Conservation (phyloP, 1,139 yeast species). For the Dujonia santamariae region DNA sequence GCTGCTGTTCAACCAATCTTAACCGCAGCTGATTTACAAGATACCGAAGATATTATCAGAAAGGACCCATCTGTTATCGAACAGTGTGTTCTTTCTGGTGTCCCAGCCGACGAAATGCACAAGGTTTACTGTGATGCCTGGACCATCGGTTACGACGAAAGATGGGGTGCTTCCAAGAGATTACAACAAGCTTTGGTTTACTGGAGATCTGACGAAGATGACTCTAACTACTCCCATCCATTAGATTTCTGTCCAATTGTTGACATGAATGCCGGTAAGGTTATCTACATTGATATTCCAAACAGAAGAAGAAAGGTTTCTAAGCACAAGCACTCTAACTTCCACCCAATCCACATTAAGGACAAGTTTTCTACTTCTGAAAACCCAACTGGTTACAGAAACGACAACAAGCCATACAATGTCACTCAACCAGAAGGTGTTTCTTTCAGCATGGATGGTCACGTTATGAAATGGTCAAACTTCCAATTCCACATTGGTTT, state of each 20-base stretch:
- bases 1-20: slow-evolving; percentile 72
- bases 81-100: slow-evolving; percentile 69
- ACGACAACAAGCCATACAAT: slow-evolving; percentile 59
- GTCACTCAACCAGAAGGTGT: slow-evolving; percentile 82
- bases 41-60: slow-evolving; percentile 64
- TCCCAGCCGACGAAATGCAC: slow-evolving; percentile 64
- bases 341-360: slow-evolving; percentile 61
- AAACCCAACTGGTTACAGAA: slow-evolving; percentile 55
- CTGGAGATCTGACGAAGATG: slow-evolving; percentile 75
- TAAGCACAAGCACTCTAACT: slow-evolving; percentile 63
- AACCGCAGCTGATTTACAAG: slow-evolving; percentile 64
- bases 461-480: slow-evolving; percentile 73
- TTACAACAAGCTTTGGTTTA: slow-evolving; percentile 80
- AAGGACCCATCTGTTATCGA: slow-evolving; percentile 66
- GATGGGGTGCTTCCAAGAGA: slow-evolving; percentile 76
- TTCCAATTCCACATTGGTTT: slow-evolving; percentile 76
- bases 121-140: slow-evolving; percentile 78
- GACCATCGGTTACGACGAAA: slow-evolving; percentile 84
- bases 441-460: slow-evolving; percentile 67
- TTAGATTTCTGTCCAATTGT: slow-evolving; percentile 81
- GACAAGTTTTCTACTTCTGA: slow-evolving; percentile 55
- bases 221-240: slow-evolving; percentile 81
- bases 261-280: slow-evolving; percentile 67
- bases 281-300: slow-evolving; percentile 72
- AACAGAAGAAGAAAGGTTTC: slow-evolving; percentile 70